Conservation (phyloP, 164 flowering plant species). For the Amborella trichopoda region DNA sequence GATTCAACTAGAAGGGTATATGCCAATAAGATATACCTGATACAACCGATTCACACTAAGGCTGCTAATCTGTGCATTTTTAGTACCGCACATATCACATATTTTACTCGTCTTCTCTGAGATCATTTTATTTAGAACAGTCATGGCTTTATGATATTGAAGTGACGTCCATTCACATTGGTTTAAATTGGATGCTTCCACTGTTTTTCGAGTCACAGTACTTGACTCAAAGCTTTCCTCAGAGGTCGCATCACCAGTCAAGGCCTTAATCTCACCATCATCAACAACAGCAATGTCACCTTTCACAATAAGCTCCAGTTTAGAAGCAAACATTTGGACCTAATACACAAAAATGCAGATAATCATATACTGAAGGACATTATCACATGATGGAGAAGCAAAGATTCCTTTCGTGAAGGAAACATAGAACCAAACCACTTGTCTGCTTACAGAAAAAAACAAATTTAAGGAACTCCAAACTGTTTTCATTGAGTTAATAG, state of each 20-base stretch:
- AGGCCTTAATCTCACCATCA: slow-evolving; percentile 11
- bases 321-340: slow-evolving; percentile 40
- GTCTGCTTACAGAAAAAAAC: no score
- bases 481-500: no score
- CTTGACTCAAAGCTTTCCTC: slow-evolving; percentile 29
- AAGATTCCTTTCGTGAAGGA: neutral
- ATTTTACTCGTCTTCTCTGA: slow-evolving; percentile 8
- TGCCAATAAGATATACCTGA: slow-evolving; percentile 65
- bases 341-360: slow-evolving; percentile 9
- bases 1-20: no score
- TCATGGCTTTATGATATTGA: slow-evolving; percentile 50
- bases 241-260: no score
- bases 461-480: no score
- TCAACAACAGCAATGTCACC: slow-evolving; percentile 65
- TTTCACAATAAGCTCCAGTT: slow-evolving; percentile 42
- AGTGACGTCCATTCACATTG: slow-evolving; percentile 52
- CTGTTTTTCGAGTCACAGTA: slow-evolving; percentile 9
- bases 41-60: slow-evolving; percentile 81
- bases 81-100: slow-evolving; percentile 40
- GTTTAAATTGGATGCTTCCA: slow-evolving; percentile 2
- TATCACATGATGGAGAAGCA: neutral
- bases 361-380: neutral
- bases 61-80: slow-evolving; percentile 38
- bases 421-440: neutral
- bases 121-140: slow-evolving; percentile 35